phyloP scores from a whole-genome alignment of 208 protist genomes.

The Acanthamoeba sp. region DNA sequence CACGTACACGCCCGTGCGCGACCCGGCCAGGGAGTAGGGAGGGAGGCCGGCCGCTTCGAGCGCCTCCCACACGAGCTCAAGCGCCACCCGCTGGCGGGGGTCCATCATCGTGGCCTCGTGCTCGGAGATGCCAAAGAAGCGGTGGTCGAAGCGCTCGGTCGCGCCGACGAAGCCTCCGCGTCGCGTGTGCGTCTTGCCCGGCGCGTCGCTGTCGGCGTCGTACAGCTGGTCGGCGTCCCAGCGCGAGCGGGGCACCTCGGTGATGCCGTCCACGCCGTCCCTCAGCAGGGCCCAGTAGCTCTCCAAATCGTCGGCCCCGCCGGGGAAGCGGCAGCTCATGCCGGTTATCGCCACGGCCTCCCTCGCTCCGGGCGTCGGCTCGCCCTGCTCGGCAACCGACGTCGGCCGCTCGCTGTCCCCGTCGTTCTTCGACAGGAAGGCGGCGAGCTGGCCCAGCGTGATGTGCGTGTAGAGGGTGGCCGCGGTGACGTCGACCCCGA shows the following conservation, averaged over 20 bases:
- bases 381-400: too few relatives aligned
- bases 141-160: constrained; percentile 65
- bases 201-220: constrained; percentile 61
- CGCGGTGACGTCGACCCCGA: neutral
- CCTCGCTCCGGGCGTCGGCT: neutral
- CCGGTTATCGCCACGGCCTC: constrained; percentile 70
- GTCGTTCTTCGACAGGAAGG: neutral
- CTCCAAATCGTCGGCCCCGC: constrained; percentile 72
- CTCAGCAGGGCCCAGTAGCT: constrained; percentile 52
- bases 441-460: neutral
- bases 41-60: constrained; percentile 68
- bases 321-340: constrained; percentile 76
- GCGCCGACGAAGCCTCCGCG: constrained; percentile 43
- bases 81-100: constrained; percentile 9
- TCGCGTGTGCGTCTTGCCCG: constrained; percentile 64
- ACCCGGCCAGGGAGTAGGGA: neutral
- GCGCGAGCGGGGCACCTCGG: constrained; percentile 40
- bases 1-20: constrained; percentile 61
- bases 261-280: constrained; percentile 56
- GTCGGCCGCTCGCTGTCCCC: too few relatives aligned
- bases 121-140: constrained; percentile 70
- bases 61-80: constrained; percentile 49
- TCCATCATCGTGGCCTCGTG: constrained; percentile 59
- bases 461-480: constrained; percentile 55
- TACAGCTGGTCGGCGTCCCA: constrained; percentile 44